These are phyloP conservation scores for Plasmodium coatneyi DNA, from an alignment of 169 alveolate genomes.

Conservation along the genomic window DNA sequence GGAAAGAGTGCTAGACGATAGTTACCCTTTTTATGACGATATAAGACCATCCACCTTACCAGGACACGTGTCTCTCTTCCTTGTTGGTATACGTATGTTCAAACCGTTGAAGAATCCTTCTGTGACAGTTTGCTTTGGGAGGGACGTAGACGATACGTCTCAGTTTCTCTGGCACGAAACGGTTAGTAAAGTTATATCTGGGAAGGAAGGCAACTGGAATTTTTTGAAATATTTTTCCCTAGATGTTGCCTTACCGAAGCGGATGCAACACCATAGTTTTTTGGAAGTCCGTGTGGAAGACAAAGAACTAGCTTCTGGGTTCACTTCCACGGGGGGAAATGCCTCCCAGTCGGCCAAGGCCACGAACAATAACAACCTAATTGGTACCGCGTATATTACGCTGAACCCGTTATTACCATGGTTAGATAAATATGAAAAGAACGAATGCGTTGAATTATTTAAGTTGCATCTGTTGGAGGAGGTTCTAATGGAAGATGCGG, in stretches of 20 bases:
- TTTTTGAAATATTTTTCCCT: conserved; percentile 80
- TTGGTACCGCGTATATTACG: conserved; percentile 87
- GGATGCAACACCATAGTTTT: conserved; percentile 90
- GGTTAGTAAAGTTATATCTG: conserved; percentile 81
- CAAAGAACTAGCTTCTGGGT: conserved; percentile 49
- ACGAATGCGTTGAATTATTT: conserved; percentile 81
- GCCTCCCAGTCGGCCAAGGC: conserved; percentile 29
- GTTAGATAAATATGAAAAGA: conserved; percentile 84
- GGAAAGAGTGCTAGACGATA: conserved; percentile 78
- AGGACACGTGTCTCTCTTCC: conserved; percentile 84
- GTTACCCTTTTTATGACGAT: conserved; percentile 90
- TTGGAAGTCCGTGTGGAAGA: conserved; percentile 81
- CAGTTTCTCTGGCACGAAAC: conserved; percentile 86
- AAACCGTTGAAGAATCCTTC: conserved; percentile 86
- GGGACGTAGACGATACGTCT: conserved; percentile 86
- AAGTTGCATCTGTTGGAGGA: conserved; percentile 84
- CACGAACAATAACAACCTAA: conserved; percentile 51
- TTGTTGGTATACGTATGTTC: conserved; percentile 90
- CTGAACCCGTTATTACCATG: conserved; percentile 87
- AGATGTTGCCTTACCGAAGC: conserved; percentile 84
- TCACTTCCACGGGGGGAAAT: background rate
- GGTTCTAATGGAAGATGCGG: conserved; percentile 84
- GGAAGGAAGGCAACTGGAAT: conserved; percentile 83
- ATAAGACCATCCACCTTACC: conserved; percentile 89
- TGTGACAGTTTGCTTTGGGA: conserved; percentile 87